Evolutionary conservation across 2,329 filamentous ascomycete genomes (phyloP), one percentile per base, ranked within the genome.

Genomic region (Pezicula carpinea): DNA sequence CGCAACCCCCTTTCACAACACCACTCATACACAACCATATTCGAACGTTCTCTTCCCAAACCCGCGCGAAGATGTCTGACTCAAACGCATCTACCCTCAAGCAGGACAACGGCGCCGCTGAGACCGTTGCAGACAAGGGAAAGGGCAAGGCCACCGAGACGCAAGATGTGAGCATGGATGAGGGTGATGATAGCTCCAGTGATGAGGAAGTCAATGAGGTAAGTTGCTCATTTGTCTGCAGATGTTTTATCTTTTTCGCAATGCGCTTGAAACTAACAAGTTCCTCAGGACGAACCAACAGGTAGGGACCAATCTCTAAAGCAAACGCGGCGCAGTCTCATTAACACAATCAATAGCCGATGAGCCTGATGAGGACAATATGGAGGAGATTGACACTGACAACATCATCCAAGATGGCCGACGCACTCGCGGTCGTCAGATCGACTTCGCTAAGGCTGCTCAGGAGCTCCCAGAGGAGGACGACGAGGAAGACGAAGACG

Each of bases 391-490:
- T 66, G 89, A 95, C 65, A 74, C 80, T 48, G 80, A 80, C 66
- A 97, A 97, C 78, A 95, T 97, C 67, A 83, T 97, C 64, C 67
- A 72, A 49, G 79, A 76, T 55, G 85, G 85, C 53, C 81, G 84
- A 60, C 92, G 93, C 69, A 97, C 92, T 54, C 92, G 92, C 63
- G 91, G 91, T 64, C 88, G 89, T 69, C 79, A 83, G 63, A 96
- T 97, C 66, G 89, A 97, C 76, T 97, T 89, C 71, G 86, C 87
- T 62, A 90, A 95, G 74, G 91, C 91, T 17, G 89, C 89, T 21
- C 77, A 87, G 69, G 83, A 95, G 68, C 79, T 87, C 59, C 82
- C 80, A 39, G 80, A 76, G 54, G 80, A 82, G n/a, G 83, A 87
- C 6, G 87, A 91, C 5, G 87, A 89, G 13, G 84, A 92, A 23